Base-by-base conservation (phyloP, 495 filamentous ascomycete genomes). In the Pyrenula aspistea region DNA sequence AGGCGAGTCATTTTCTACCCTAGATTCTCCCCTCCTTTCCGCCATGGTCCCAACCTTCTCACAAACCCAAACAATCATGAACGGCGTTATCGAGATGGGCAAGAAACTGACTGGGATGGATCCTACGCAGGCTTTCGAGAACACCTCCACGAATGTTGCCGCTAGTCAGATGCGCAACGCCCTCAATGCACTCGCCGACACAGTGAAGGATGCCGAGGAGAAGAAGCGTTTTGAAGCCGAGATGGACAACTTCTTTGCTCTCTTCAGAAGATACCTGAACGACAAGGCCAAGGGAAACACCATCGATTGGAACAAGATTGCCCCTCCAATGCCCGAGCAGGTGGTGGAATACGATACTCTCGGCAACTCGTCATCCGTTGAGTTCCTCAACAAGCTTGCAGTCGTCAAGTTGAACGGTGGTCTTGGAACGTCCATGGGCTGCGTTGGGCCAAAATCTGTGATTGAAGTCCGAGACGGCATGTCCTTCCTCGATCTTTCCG, bases 381-480 rank as follows among this genome's bases (percentile, higher is more conserved):
- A 85, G 63, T 95, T 95, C 80, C 82, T 99, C 56, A 92, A 86
- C 77, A 99, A 99, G 80, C 83, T 99, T 50, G 93, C 93, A 25
- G 94, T 99, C 11, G 83, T 99, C 67, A 99, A 99, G 85, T 85
- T 99, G 66, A 99, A 99, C 70, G 93, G 93, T 77, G 93, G 93
- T 77, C 87, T 99, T 56, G 93, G 93, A 81, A 99, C 93, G 58
- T 99, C 93, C 50, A 99, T 99, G 93, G 93, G 93, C 66, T 99
- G 93, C 70, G 93, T 99, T 62, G 93, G 93, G 57, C 93, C 93
- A 68, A 99, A 99, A 78, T 99, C 93, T 22, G 93, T 99, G 62
- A 99, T 99, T 66, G 93, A 99, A 75, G 93, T 99, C 71, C 93
- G 93, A 71, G 93, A 99, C 69, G 94, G 94, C 82, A 97, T 97